Evolutionary conservation across 257 asterid species (phyloP), one percentile per base, ranked within the genome.

Genomic region (Schizonepeta tenuifolia): DNA sequence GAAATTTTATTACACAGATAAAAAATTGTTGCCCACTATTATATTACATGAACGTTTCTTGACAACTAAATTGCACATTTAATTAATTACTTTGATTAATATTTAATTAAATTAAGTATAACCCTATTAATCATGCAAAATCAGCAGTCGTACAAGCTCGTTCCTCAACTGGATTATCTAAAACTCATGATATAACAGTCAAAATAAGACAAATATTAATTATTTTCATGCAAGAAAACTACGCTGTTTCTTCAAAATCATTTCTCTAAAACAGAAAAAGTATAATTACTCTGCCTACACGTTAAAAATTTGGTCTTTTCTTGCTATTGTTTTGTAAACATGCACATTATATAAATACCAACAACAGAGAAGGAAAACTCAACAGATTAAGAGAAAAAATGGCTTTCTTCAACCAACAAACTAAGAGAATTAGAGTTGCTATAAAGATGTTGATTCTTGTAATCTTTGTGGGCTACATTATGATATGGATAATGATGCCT

Each of bases 401-500:
- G 77, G 63, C 70, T 72, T 56, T 50, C 59, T 7, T 49, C 24
- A 50, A 12, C 62, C 56, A 50, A 58, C 75, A 55, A 43, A 55
- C 71, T 50, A 80, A 40, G 56, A 76, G 31, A 6, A 46, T 79
- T 71, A 81, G 71, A 64, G 53, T 71, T 49, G 83, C 68, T 14
- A 71, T 86, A 67, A 82, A 82, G 80, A 69, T 80, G 40, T 36
- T 82, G 13, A 33, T 75, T 61, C 51, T 75, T 33, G 62, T 82
- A 5, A 74, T 82, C 7, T 86, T 79, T 66, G 24, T 76, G 56
- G 88, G 84, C 4, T 81, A 83, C 75, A 57, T 76, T 22, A 73
- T 79, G 84, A 76, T 83, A 75, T 83, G 88, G 91, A 79, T 78
- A 46, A 75, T 86, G 87, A 86, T 83, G 91, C 91, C 91, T 47